Evolutionary conservation across 2,329 filamentous ascomycete species (phyloP).

Genomic region (Aspergillus pseudoglaucus): DNA sequence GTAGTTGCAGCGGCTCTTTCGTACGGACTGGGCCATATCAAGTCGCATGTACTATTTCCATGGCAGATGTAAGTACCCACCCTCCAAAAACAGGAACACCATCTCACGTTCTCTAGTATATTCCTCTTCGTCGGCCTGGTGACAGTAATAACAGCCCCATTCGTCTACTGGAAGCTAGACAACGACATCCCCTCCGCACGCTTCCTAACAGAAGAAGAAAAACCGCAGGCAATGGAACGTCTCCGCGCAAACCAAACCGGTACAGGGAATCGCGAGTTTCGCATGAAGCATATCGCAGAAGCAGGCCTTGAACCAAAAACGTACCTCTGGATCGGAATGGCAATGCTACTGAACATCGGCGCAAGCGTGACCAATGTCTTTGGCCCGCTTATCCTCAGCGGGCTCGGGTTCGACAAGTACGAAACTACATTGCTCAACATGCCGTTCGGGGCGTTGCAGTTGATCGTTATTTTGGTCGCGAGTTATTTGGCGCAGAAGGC

Average conservation of each 20-base stretch:
- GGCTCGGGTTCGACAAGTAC: conserved; percentile 55
- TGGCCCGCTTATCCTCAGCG: conserved; percentile 56
- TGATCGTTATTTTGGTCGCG: conserved; percentile 52
- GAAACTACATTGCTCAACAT: conserved; percentile 58
- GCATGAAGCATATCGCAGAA: conserved; percentile 39
- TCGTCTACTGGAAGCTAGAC: conserved; percentile 56
- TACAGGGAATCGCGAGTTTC: conserved; percentile 41
- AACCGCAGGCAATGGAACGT: conserved; percentile 42
- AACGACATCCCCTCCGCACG: conserved; percentile 48
- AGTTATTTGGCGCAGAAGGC: conserved; percentile 54
- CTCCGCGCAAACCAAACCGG: conserved; percentile 47
- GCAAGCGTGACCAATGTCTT: conserved; percentile 59
- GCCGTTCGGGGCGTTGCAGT: conserved; percentile 58
- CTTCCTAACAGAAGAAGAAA: conserved; percentile 44
- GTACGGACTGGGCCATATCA: conserved; percentile 52
- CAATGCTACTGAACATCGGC: conserved; percentile 58
- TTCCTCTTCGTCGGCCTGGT: conserved; percentile 58
- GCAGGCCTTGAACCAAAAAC: conserved; percentile 41
- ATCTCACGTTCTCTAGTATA: conserved; percentile 30
- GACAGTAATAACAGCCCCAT: conserved; percentile 52
- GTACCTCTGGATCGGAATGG: conserved; percentile 56
- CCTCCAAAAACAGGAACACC: not conserved
- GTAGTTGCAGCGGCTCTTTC: conserved; percentile 53
- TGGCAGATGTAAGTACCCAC: conserved; percentile 44
- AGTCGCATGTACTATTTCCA: conserved; percentile 35